Evolutionary conservation across 371 early-diverging fungal species (phyloP).

Genomic region (Mucor racemosus): DNA sequence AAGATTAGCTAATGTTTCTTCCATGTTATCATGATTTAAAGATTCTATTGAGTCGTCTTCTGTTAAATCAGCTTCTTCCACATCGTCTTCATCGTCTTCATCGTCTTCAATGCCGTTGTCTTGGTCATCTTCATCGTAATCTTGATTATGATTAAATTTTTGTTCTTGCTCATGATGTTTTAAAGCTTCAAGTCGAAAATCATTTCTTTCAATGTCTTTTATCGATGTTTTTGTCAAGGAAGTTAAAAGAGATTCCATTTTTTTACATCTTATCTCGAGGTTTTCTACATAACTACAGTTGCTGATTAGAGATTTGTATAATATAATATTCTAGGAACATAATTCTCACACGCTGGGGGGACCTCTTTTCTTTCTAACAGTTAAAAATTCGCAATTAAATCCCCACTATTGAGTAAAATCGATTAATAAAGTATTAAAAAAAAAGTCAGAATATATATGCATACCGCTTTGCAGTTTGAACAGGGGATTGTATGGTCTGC

Average conservation of each 20-base stretch:
- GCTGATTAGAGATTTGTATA: slow-evolving; percentile 1
- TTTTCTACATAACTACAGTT: slow-evolving; percentile 47
- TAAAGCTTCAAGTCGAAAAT: slow-evolving; percentile 28
- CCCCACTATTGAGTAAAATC: slow-evolving; percentile 43
- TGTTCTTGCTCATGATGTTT: slow-evolving; percentile 1
- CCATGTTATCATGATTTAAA: slow-evolving; percentile 10
- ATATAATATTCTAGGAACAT: not conserved
- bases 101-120: slow-evolving; percentile 34
- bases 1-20: slow-evolving; percentile 31
- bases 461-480: slow-evolving; percentile 57
- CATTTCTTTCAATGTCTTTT: slow-evolving; percentile 45
- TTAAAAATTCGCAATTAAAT: slow-evolving; percentile 51
- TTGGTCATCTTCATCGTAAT: slow-evolving; percentile 11
- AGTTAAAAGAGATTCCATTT: slow-evolving; percentile 48
- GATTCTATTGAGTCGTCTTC: slow-evolving; percentile 15
- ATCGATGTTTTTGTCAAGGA: slow-evolving; percentile 43
- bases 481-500: slow-evolving; percentile 55
- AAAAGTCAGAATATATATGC: not conserved
- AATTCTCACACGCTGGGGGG: slow-evolving; percentile 54
- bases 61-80: slow-evolving; percentile 9
- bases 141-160: not conserved
- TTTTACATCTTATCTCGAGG: slow-evolving; percentile 49
- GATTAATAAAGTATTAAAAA: not conserved
- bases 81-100: slow-evolving; percentile 19
- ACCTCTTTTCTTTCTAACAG: slow-evolving; percentile 54